These are phyloP conservation scores for Camellia granthamiana DNA, from an alignment of 148 eudicot species.

Conservation along the genomic window DNA sequence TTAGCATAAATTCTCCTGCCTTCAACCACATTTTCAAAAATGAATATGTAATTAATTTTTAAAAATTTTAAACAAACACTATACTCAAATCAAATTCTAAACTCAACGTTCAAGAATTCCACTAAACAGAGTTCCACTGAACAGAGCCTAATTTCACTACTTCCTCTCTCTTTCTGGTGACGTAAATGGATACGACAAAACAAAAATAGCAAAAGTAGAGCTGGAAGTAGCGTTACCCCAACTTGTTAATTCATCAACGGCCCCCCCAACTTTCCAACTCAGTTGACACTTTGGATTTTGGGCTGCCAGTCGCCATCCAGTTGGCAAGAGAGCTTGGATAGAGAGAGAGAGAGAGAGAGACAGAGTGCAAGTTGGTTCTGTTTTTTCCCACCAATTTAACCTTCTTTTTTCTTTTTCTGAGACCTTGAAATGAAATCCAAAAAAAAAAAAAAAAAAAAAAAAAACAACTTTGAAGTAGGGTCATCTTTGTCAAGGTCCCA, in stretches of 20 bases:
- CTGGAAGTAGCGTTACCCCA: background rate
- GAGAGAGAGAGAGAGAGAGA: background rate
- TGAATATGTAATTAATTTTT: too few relatives aligned
- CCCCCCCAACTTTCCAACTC: background rate
- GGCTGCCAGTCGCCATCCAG: background rate
- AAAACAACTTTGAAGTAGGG: background rate
- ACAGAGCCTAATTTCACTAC: too few relatives aligned
- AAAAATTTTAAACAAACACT: too few relatives aligned
- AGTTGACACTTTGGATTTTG: background rate
- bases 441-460: too few relatives aligned
- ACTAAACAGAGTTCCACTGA: too few relatives aligned
- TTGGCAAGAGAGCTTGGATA: background rate
- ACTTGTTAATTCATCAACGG: background rate
- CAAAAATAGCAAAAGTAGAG: background rate
- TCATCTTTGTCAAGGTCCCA: slow-evolving; percentile 9
- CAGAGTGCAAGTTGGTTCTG: background rate
- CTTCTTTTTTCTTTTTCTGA: background rate
- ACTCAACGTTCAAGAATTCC: too few relatives aligned
- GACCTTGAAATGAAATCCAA: background rate
- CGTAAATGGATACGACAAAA: background rate
- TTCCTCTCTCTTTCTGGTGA: too few relatives aligned
- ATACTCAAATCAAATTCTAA: too few relatives aligned
- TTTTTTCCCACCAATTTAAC: background rate
- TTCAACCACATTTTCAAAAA: too few relatives aligned
- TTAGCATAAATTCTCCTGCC: too few relatives aligned